Percentiles rank a stretch among this genome's conserved stretches.
phyloP scores from a whole-genome alignment of 306 rosid species.

The Heteromeles arbutifolia region DNA sequence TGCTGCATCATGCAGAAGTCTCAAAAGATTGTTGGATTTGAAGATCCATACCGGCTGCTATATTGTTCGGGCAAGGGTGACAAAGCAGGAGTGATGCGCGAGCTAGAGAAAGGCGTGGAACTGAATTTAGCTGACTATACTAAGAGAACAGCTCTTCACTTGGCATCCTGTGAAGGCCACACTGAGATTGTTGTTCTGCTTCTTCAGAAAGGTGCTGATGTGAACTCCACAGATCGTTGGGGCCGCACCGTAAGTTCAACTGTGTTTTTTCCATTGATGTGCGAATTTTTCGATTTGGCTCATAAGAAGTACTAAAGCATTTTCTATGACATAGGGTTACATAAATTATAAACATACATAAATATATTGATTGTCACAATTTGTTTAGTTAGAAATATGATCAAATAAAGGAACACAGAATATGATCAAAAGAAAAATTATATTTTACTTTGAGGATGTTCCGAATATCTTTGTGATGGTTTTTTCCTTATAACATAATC shows the following conservation, averaged over 20 bases:
- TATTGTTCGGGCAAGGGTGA: constrained; percentile 28
- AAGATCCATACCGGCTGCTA: constrained; percentile 18
- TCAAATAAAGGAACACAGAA: background rate
- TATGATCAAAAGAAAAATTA: background rate
- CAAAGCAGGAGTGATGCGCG: constrained; percentile 23
- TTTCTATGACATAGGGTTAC: background rate
- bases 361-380: background rate
- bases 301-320: background rate
- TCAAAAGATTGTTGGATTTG: background rate
- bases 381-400: background rate
- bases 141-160: constrained; percentile 30
- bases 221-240: constrained; percentile 23
- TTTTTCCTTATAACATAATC: background rate
- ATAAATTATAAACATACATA: no score
- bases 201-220: constrained; percentile 27
- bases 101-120: constrained; percentile 20
- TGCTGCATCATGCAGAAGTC: background rate
- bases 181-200: constrained; percentile 17
- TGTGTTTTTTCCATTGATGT: background rate
- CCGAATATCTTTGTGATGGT: background rate
- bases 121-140: constrained; percentile 22
- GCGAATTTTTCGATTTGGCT: background rate
- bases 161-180: constrained; percentile 28
- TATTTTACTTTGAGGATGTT: background rate
- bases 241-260: constrained; percentile 24